Evolutionary conservation across 352 stramenopile genomes (phyloP).

Genomic region (Pythium phragmitis): DNA sequence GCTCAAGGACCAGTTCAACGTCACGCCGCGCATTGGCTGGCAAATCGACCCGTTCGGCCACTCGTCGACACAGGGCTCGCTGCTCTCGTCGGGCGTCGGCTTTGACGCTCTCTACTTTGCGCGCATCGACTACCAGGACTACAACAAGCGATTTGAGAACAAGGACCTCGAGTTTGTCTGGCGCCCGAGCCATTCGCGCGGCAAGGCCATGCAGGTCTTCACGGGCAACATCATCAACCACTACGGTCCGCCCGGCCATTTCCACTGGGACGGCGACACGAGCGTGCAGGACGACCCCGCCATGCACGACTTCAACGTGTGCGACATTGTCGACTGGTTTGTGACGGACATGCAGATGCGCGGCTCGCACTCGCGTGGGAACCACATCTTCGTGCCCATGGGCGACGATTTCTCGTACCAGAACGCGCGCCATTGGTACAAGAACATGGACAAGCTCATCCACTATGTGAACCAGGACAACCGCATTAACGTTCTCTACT

Average conservation of each 20-base stretch:
- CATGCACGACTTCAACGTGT: conserved; percentile 90
- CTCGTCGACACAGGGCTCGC: conserved; percentile 89
- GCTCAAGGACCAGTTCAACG: conserved; percentile 92
- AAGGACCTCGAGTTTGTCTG: conserved; percentile 95
- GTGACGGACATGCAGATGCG: conserved; percentile 72
- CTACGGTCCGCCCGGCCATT: conserved; percentile 73
- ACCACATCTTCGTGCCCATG: conserved; percentile 90
- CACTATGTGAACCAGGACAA: conserved; percentile 92
- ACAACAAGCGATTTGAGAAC: conserved; percentile 81
- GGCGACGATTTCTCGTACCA: conserved; percentile 95
- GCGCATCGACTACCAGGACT: conserved; percentile 98
- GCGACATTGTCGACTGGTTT: conserved; percentile 84
- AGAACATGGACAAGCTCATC: conserved; percentile 97
- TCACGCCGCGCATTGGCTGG: conserved; percentile 95
- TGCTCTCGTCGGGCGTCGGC: conserved; percentile 89
- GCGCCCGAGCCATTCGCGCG: conserved; percentile 86
- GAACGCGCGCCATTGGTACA: conserved; percentile 88
- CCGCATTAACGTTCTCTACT: conserved; percentile 95
- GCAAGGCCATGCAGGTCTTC: conserved; percentile 82
- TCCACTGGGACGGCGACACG: conserved; percentile 70
- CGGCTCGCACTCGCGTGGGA: conserved; percentile 65
- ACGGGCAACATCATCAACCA: conserved; percentile 86
- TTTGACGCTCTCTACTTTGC: conserved; percentile 98
- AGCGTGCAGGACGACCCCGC: conserved; percentile 86
- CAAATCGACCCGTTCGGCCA: conserved; percentile 98